These are phyloP conservation scores for Aureobasidium leucospermi DNA, from an alignment of 2,329 filamentous ascomycete genomes.

Conservation along the genomic window DNA sequence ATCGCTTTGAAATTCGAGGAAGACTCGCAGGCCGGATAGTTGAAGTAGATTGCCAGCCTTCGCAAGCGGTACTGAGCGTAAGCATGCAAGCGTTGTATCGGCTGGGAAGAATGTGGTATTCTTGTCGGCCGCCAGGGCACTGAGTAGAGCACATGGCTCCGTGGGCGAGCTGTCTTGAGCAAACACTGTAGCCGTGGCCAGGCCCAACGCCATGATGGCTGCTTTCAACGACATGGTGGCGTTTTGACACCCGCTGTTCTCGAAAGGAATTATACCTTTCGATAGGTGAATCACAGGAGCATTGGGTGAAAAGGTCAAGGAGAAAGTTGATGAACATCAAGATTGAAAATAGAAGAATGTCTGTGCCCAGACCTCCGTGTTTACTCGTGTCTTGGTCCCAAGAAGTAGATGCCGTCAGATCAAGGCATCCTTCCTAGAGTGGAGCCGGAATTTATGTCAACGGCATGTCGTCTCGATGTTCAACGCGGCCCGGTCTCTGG, in stretches of 20 bases:
- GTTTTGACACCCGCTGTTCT: background rate
- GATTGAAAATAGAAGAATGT: background rate
- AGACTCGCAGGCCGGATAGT: conserved; percentile 29
- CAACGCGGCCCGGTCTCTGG: no score
- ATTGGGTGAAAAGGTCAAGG: no score
- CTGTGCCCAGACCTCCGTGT: background rate
- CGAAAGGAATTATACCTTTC: no score
- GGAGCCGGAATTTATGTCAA: no score
- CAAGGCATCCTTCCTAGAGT: background rate
- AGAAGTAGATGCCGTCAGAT: background rate
- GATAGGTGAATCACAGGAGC: no score
- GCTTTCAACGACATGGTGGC: background rate
- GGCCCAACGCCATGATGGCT: background rate
- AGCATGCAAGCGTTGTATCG: conserved; percentile 21
- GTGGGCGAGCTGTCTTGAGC: background rate
- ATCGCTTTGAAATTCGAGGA: conserved; percentile 33
- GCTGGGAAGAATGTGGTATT: background rate
- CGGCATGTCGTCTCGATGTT: no score
- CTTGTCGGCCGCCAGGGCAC: background rate
- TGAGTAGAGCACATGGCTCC: background rate
- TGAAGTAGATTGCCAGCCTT: conserved; percentile 26
- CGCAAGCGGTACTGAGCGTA: conserved; percentile 32
- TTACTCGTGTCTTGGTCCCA: conserved; percentile 3
- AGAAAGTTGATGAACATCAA: background rate
- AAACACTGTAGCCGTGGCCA: background rate